Base-by-base conservation (phyloP, 805 yeast genomes). In the Schizosaccharomyces cryophilus region DNA sequence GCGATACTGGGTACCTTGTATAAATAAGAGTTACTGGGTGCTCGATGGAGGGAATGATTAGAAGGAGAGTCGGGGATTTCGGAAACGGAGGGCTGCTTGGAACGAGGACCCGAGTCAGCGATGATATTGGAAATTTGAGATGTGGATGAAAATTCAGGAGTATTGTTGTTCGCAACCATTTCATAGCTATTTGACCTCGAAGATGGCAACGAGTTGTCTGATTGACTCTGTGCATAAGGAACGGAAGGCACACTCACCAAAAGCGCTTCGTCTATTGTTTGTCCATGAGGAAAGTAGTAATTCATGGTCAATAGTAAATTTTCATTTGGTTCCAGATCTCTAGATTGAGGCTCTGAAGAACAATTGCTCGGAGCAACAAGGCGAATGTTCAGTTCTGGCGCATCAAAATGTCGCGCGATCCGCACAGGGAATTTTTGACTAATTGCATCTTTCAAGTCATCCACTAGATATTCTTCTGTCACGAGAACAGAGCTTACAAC, bases 401-500 rank as follows among this genome's bases (percentile, higher is more conserved):
- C 82, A 72, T 87, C 87, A 67, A 76, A 78, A 58, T 73, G 68
- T 63, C 78, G 69, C 3, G 81, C 85, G 62, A 84, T 67, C 2
- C 86, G 77, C 63, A 84, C 80, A 61, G 94, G 85, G 69, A 78
- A 84, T 66, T 83, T 85, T 56, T 72, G 72, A 45, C 82, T 70
- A 0, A 89, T 76, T 63, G 80, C 76, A 11, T 76, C 72, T 67
- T 89, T 89, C 66, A 89, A 73, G 70, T 90, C 95, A 69, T 89
- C 97, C 17, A 59, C 56, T 29, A 51, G 56, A 24, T 11, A 11
- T 24, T 51, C 56, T n/a, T 51, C 35, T 7, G 29, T 24, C 29
- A 51, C 19, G 19, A 24, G 21, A 24, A 51, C 35, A 13, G 56
- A 51, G 35, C 30, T 24, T 19, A 29, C 17, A 51, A 29, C 26